A percentile compares a stretch with the other conserved stretches of the same genome.
phyloP scores from a whole-genome alignment of 2,329 filamentous ascomycete species.

The Botrytis elliptica region DNA sequence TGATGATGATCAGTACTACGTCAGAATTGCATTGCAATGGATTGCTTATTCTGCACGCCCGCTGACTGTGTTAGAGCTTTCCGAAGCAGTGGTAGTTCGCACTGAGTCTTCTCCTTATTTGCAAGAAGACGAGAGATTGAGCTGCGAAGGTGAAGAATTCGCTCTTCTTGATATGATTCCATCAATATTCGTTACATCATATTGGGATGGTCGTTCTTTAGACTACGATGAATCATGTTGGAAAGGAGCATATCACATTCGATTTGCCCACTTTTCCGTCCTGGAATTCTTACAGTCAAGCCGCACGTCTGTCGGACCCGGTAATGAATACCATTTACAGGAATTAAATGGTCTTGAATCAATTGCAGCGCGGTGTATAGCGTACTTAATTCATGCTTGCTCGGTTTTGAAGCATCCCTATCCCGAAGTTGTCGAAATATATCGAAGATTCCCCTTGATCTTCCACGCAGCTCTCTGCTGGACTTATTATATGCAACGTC shows the following conservation, averaged over 20 bases:
- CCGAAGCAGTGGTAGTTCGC: conserved; percentile 10
- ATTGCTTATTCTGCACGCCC: conserved; percentile 25
- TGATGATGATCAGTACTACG: conserved; percentile 4
- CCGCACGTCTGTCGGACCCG: not conserved
- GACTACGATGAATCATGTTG: too few relatives aligned
- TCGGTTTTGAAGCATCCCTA: too few relatives aligned
- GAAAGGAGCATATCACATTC: not conserved
- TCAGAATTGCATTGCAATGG: conserved; percentile 29
- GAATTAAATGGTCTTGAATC: not conserved
- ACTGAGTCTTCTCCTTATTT: not conserved
- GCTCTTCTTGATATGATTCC: not conserved
- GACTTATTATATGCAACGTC: not conserved
- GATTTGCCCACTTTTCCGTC: not conserved
- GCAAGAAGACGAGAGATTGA: not conserved
- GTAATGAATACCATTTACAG: not conserved
- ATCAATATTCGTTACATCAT: not conserved
- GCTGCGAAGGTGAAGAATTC: not conserved
- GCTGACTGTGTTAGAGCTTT: not conserved
- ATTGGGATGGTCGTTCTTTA: too few relatives aligned
- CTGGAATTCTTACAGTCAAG: not conserved
- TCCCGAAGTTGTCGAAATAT: too few relatives aligned
- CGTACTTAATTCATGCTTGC: not conserved
- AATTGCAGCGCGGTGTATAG: not conserved
- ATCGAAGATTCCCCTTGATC: not conserved
- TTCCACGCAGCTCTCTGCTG: not conserved